phyloP scores from a whole-genome alignment of 2,329 filamentous ascomycete species.

The Epicoccum sorghinum region DNA sequence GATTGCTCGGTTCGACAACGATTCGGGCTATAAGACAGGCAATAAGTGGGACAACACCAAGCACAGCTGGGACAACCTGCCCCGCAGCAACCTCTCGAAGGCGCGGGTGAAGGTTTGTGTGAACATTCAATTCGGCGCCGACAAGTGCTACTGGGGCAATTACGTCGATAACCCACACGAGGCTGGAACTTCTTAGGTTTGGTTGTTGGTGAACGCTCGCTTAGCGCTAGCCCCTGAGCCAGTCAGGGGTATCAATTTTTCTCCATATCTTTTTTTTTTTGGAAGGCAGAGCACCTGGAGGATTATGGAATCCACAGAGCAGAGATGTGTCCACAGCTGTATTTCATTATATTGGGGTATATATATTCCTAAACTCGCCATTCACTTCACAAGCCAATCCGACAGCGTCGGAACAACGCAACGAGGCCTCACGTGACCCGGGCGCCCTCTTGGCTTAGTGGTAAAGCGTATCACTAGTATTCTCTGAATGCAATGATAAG shows the following conservation, averaged over 20 bases:
- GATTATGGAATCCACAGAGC: too few relatives aligned
- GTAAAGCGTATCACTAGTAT: conserved; percentile 49
- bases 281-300: too few relatives aligned
- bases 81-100: conserved; percentile 1
- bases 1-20: conserved; percentile 6
- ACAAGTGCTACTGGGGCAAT: neutral
- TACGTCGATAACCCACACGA: neutral
- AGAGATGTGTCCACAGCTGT: too few relatives aligned
- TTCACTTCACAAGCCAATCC: conserved; percentile 4
- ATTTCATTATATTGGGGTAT: neutral
- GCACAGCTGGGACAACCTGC: conserved; percentile 3
- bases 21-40: neutral
- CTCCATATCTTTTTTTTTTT: too few relatives aligned
- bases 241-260: too few relatives aligned
- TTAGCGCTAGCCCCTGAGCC: too few relatives aligned
- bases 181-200: neutral
- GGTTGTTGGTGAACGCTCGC: too few relatives aligned
- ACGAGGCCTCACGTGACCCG: neutral
- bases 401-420: conserved; percentile 10
- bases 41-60: conserved; percentile 3
- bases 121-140: neutral
- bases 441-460: conserved; percentile 44
- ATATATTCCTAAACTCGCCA: neutral
- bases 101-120: conserved; percentile 5
- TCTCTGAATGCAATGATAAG: conserved; percentile 38